phyloP scores from a whole-genome alignment of 1,284 basidiomycete species.

The Ganoderma boninense region DNA sequence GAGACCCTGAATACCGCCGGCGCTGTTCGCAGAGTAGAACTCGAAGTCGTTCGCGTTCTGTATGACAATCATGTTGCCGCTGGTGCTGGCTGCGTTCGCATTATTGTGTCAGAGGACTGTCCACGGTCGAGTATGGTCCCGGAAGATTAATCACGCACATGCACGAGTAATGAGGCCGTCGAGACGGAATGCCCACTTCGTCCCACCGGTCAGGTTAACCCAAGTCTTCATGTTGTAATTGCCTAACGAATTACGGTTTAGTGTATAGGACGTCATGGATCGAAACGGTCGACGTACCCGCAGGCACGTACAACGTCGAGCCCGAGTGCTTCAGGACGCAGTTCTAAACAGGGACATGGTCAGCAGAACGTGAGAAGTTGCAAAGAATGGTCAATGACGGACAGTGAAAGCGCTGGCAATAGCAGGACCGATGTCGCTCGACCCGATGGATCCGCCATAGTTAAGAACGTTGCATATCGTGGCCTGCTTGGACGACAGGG shows the following conservation, averaged over 20 bases:
- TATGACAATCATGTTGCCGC: slow-evolving; percentile 45
- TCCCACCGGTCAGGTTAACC: slow-evolving; percentile 41
- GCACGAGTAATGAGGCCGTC: slow-evolving; percentile 45
- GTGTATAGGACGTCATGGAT: too few species aligned
- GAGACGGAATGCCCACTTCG: slow-evolving; percentile 45
- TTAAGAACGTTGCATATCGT: slow-evolving; percentile 44
- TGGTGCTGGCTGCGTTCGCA: slow-evolving; percentile 36
- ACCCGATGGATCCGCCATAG: slow-evolving; percentile 43
- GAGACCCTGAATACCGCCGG: slow-evolving; percentile 46
- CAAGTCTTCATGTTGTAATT: slow-evolving; percentile 45
- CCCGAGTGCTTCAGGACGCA: slow-evolving; percentile 41
- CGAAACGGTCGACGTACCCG: too few species aligned
- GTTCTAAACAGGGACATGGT: slow-evolving; percentile 22
- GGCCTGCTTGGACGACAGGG: slow-evolving; percentile 35
- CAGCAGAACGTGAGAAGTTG: neutral
- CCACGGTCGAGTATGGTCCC: neutral
- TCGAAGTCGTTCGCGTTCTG: slow-evolving; percentile 47
- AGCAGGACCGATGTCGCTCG: slow-evolving; percentile 46
- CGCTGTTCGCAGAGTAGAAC: slow-evolving; percentile 46
- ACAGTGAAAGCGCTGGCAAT: slow-evolving; percentile 43
- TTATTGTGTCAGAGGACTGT: neutral
- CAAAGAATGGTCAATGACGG: neutral
- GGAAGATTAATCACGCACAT: slow-evolving; percentile 21
- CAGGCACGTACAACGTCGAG: slow-evolving; percentile 42
- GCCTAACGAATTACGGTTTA: slow-evolving; percentile 21